phyloP scores from a whole-genome alignment of 768 basidiomycete genomes.

The Boletus subcaerulescens region DNA sequence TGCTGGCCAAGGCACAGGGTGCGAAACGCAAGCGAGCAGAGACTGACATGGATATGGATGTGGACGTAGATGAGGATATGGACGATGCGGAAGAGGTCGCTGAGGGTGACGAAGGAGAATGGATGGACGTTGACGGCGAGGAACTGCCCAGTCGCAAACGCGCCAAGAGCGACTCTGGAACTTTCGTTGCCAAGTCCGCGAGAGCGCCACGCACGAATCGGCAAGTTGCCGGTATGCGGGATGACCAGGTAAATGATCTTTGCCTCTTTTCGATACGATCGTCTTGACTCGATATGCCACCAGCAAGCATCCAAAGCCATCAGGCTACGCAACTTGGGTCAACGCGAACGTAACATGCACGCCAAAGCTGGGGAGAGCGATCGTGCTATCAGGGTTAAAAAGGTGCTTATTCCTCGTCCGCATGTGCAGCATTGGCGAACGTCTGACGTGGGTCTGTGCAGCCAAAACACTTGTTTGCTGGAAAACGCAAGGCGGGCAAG shows the following conservation, averaged over 20 bases:
- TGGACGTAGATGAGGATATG: conserved; percentile 28
- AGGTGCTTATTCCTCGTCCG: conserved; percentile 51
- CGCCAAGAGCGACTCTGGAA: conserved; percentile 59
- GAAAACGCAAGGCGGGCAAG: conserved; percentile 84
- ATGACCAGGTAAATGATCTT: conserved; percentile 49
- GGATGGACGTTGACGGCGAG: conserved; percentile 55
- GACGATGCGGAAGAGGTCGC: conserved; percentile 39
- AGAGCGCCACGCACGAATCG: conserved; percentile 70
- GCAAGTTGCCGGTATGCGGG: conserved; percentile 74
- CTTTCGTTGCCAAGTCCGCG: conserved; percentile 45
- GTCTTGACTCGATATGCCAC: not conserved
- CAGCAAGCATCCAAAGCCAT: conserved; percentile 80
- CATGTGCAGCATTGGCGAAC: not conserved
- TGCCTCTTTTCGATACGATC: not conserved
- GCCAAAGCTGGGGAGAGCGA: conserved; percentile 92
- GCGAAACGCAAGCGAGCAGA: conserved; percentile 63
- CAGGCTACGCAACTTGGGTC: conserved; percentile 81
- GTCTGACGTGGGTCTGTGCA: conserved; percentile 29
- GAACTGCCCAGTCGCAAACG: conserved; percentile 55
- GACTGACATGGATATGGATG: conserved; percentile 51
- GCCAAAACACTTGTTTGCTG: conserved; percentile 86
- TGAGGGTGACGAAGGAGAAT: conserved; percentile 44
- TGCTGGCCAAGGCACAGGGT: conserved; percentile 70
- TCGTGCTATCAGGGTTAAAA: conserved; percentile 76
- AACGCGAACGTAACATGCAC: conserved; percentile 80